Evolutionary conservation across 805 yeast genomes (phyloP).

Genomic region (Kregervanrija delftensis): DNA sequence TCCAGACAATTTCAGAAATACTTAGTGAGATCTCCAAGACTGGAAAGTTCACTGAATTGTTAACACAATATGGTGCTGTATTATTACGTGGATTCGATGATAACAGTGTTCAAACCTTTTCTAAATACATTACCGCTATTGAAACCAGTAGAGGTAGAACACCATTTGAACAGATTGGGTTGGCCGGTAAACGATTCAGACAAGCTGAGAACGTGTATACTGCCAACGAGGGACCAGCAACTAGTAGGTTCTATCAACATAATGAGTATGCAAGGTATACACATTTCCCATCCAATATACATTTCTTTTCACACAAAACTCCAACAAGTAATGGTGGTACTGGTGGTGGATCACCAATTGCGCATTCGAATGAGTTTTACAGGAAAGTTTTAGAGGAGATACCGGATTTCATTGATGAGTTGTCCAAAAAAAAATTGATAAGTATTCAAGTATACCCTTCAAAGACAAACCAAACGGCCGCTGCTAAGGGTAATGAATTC

Average conservation of each 20-base stretch:
- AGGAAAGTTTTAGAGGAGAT: not conserved
- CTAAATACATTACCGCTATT: not conserved
- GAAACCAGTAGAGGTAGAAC: not conserved
- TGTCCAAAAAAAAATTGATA: not conserved
- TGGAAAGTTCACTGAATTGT: constrained; percentile 1
- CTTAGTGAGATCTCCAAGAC: not conserved
- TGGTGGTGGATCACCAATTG: constrained; percentile 4
- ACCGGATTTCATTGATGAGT: constrained; percentile 1
- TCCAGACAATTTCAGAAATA: not conserved
- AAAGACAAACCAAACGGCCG: not conserved
- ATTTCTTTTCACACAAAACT: not conserved
- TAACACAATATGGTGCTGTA: constrained; percentile 2
- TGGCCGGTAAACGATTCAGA: constrained; percentile 1
- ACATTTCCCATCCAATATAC: constrained; percentile 2
- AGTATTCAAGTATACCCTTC: constrained; percentile 4
- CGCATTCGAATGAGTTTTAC: constrained; percentile 1
- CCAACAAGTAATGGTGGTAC: not conserved
- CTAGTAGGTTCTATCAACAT: constrained; percentile 1
- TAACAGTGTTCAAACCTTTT: not conserved
- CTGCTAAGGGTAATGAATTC: constrained; percentile 1
- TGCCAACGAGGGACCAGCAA: constrained; percentile 4
- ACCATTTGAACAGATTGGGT: constrained; percentile 5
- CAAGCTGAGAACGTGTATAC: not conserved
- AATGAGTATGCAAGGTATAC: constrained; percentile 3
- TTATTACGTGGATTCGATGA: not conserved